Conservation (phyloP, 208 protist species). For the Leishmania turanica region DNA sequence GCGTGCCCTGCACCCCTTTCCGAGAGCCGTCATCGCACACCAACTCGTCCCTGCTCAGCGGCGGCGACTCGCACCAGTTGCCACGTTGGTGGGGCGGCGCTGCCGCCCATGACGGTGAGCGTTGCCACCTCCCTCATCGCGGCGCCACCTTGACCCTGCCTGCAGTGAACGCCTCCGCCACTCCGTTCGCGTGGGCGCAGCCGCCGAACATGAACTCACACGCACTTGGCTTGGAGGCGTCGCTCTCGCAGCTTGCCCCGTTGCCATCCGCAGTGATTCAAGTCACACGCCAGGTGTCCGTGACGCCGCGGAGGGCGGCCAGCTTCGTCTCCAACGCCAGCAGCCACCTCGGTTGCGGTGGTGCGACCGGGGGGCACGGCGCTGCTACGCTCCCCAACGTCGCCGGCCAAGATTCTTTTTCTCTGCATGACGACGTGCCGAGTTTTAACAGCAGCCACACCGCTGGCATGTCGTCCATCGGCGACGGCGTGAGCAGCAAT, state of each 20-base stretch:
- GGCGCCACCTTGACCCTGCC: background rate
- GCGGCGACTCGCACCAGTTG: background rate
- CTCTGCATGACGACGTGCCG: conserved; percentile 22
- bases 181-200: background rate
- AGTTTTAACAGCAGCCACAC: conserved; percentile 24
- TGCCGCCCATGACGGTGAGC: background rate
- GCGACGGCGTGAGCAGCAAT: conserved; percentile 3
- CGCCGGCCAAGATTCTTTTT: conserved; percentile 10
- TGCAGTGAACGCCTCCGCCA: background rate
- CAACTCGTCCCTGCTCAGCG: conserved; percentile 1
- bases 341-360: conserved; percentile 13
- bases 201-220: background rate
- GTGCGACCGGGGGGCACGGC: background rate
- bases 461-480: conserved; percentile 15
- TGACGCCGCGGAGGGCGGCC: conserved; percentile 5
- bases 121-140: background rate
- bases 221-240: background rate
- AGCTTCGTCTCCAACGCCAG: conserved; percentile 28
- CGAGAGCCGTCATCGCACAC: background rate
- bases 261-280: background rate
- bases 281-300: background rate
- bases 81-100: conserved; percentile 2
- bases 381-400: background rate
- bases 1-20: background rate
- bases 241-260: conserved; percentile 3